phyloP scores from a whole-genome alignment of 2,329 filamentous ascomycete genomes.

The Mariannaea sp. region DNA sequence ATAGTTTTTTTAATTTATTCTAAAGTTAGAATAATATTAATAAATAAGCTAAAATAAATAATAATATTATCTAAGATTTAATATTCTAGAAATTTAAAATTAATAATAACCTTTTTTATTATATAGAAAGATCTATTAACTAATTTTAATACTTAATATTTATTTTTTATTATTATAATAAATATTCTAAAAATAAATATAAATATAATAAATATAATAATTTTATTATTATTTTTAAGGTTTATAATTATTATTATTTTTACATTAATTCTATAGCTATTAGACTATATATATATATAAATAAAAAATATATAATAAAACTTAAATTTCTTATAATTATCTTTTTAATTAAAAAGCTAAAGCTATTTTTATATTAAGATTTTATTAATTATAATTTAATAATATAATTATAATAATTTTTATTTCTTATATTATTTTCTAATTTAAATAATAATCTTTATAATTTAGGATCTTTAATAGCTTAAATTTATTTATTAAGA shows the following conservation, averaged over 20 bases:
- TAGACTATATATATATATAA: too few species aligned
- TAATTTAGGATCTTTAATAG: background rate
- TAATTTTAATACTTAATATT: background rate
- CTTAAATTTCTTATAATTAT: background rate
- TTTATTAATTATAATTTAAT: background rate
- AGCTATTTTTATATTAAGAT: background rate
- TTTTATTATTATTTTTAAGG: too few species aligned
- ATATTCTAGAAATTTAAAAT: background rate
- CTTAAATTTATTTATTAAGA: background rate
- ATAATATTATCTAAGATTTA: background rate
- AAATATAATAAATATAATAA: too few species aligned
- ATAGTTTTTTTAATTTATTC: background rate
- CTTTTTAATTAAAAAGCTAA: background rate
- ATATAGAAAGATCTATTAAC: background rate
- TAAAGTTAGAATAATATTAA: background rate
- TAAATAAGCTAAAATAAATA: background rate
- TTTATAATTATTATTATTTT: too few species aligned
- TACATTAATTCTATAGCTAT: too few species aligned
- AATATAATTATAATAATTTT: background rate
- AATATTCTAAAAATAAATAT: too few species aligned
- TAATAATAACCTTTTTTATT: background rate
- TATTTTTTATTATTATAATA: background rate
- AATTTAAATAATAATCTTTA: background rate
- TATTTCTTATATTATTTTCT: background rate
- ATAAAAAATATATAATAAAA: too few species aligned